Conservation (phyloP, 176 grass and related monocot genomes). For the Raddia distichophylla region DNA sequence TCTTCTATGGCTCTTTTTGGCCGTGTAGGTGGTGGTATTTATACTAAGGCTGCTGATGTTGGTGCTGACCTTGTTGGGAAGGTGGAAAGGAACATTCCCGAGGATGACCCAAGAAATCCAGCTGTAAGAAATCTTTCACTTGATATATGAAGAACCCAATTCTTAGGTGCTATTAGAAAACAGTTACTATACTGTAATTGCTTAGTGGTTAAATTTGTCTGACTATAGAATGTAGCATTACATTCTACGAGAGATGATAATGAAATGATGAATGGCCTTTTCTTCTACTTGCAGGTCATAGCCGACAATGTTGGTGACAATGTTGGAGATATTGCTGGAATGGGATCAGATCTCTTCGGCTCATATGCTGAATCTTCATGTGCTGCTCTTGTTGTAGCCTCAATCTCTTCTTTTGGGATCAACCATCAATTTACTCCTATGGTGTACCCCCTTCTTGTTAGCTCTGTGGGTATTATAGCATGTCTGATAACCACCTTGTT, state of each 20-base stretch:
- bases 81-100: slow-evolving; percentile 65
- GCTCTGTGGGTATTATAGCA: slow-evolving; percentile 49
- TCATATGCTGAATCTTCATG: slow-evolving; percentile 52
- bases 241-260: not conserved
- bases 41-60: slow-evolving; percentile 78
- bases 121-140: slow-evolving; percentile 52
- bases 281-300: slow-evolving; percentile 51
- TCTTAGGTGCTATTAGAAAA: slow-evolving; percentile 9
- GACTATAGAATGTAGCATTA: not conserved
- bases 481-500: slow-evolving; percentile 53
- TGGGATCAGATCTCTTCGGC: slow-evolving; percentile 70
- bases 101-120: slow-evolving; percentile 75
- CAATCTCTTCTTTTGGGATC: slow-evolving; percentile 52
- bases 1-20: slow-evolving; percentile 76
- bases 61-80: slow-evolving; percentile 78
- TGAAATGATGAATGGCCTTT: slow-evolving; percentile 19
- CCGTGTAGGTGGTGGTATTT: slow-evolving; percentile 71
- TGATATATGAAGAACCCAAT: not conserved
- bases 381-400: slow-evolving; percentile 55
- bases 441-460: slow-evolving; percentile 51
- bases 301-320: slow-evolving; percentile 74
- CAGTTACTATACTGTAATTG: not conserved
- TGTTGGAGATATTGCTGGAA: slow-evolving; percentile 73
- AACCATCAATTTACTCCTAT: slow-evolving; percentile 52
- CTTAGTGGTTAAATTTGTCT: not conserved